Evolutionary conservation across 108 stramenopile species (phyloP), one percentile per base, ranked within the genome.

Genomic region (Phaeodactylum tricornutum): DNA sequence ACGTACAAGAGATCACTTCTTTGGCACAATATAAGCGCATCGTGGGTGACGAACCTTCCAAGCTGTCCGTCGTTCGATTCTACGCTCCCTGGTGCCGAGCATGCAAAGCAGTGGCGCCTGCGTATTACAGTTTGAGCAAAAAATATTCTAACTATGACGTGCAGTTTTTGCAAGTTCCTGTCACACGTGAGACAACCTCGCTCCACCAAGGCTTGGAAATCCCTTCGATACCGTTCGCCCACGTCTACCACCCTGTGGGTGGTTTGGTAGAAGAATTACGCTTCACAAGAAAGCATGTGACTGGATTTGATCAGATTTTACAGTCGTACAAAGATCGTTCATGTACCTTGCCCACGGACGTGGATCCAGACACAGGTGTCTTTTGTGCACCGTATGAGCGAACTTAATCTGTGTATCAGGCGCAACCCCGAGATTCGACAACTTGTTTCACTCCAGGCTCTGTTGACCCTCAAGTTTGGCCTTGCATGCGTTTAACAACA

Each of bases 71-170:
- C 0, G 64, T 86, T 26, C 75, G 76, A 58, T 86, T 85, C 47
- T 81, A 72, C 37, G 72, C 84, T 3, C 77, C 84, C 8, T 85
- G 74, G 77, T 90, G 88, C 49, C 67, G 84, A 9, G 66, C 88
- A 1, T 90, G 88, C 54, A 76, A 79, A 45, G 71, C 72, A 16
- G 66, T 78, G 16, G 67, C 64, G 22, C 82, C 82, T 7, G 71
- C 74, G 32, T 78, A 72, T 45, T 41, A 64, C 16, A 55, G 62
- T 27, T 59, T 85, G 47, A 64, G 72, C 43, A 55, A 65, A 35
- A 57, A 77, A 9, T 37, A 60, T 24, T 30, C 43, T 3, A 44
- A 45, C 8, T 59, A 58, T 4, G 40, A 67, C 32, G 47, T 83
- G 25, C 59, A 71, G 21, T 83, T 82, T 46, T 57, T 81, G 7